Percentiles rank a stretch among this genome's conserved stretches.
These are phyloP conservation scores for Monosporascus sp. DNA, from an alignment of 2,329 filamentous ascomycete species.

Conservation along the genomic window DNA sequence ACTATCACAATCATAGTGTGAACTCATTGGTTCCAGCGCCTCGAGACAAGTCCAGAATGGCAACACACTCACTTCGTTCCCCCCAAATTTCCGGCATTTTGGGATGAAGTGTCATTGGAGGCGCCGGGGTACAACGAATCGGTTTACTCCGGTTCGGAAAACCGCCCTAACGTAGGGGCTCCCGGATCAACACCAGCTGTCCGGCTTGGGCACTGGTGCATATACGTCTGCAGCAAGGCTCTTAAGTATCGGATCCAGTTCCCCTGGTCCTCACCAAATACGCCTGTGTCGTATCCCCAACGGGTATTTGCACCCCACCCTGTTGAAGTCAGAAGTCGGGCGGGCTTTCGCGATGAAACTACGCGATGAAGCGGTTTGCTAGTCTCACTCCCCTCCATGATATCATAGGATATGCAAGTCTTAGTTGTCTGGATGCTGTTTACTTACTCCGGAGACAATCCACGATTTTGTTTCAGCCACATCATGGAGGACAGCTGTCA, in stretches of 20 bases:
- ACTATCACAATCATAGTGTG: background rate
- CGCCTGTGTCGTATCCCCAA: background rate
- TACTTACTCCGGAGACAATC: slow-evolving; percentile 12
- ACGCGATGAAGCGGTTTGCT: slow-evolving; percentile 7
- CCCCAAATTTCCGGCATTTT: background rate
- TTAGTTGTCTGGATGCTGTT: slow-evolving; percentile 7
- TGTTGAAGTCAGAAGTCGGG: slow-evolving; percentile 6
- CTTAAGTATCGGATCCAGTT: background rate
- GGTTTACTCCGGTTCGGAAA: background rate
- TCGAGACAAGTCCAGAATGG: background rate
- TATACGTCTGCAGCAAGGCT: background rate
- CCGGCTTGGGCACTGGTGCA: background rate
- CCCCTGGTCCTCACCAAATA: background rate
- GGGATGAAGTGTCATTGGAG: background rate
- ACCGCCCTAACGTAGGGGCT: background rate
- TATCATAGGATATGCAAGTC: slow-evolving; percentile 12
- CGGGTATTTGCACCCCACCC: background rate
- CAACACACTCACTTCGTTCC: background rate
- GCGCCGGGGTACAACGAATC: background rate
- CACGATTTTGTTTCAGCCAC: slow-evolving; percentile 17
- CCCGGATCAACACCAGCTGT: background rate
- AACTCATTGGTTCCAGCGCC: background rate
- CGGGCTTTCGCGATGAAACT: slow-evolving; percentile 6
- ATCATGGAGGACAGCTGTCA: slow-evolving; percentile 11
- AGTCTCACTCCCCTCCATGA: slow-evolving; percentile 21